phyloP scores from a whole-genome alignment of 306 rosid species.

The Carpinus fangiana region DNA sequence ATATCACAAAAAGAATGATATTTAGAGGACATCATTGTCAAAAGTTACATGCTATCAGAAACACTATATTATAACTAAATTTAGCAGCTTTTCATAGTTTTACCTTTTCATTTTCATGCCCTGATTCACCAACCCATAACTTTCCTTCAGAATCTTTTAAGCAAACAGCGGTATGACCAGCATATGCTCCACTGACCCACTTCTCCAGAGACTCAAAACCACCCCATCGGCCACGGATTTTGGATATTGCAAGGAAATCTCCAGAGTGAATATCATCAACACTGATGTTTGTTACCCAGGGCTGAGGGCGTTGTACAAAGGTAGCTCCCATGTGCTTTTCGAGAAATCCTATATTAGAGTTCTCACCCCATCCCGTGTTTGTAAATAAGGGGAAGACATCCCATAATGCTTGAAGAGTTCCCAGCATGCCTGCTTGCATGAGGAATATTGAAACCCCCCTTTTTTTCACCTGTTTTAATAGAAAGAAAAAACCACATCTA shows the following conservation, averaged over 20 bases:
- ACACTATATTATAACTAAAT: neutral
- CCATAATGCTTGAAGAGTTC: conserved; percentile 81
- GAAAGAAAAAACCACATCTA: conserved; percentile 25
- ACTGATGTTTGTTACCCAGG: conserved; percentile 77
- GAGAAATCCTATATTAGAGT: conserved; percentile 69
- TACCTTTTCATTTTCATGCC: conserved; percentile 85
- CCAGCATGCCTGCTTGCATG: conserved; percentile 90
- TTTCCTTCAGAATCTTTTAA: conserved; percentile 86
- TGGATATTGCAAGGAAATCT: conserved; percentile 92
- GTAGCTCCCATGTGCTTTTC: conserved; percentile 87
- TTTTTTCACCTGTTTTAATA: conserved; percentile 62
- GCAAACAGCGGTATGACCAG: conserved; percentile 94
- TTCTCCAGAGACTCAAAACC: conserved; percentile 92
- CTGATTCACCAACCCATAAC: conserved; percentile 97
- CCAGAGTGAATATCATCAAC: conserved; percentile 88
- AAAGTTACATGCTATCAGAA: conserved; percentile 5
- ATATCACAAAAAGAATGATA: neutral
- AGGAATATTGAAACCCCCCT: conserved; percentile 89
- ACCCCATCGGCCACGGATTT: conserved; percentile 98
- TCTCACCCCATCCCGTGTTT: conserved; percentile 92
- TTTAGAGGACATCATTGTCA: neutral
- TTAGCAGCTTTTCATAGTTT: conserved; percentile 18
- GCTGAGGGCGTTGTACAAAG: conserved; percentile 69
- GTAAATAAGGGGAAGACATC: conserved; percentile 87
- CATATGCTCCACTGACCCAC: conserved; percentile 97